A percentile compares a stretch with the other conserved stretches of the same genome.
Conservation (phyloP, 1,284 basidiomycete genomes). For the Paramarasmius palmivorus region DNA sequence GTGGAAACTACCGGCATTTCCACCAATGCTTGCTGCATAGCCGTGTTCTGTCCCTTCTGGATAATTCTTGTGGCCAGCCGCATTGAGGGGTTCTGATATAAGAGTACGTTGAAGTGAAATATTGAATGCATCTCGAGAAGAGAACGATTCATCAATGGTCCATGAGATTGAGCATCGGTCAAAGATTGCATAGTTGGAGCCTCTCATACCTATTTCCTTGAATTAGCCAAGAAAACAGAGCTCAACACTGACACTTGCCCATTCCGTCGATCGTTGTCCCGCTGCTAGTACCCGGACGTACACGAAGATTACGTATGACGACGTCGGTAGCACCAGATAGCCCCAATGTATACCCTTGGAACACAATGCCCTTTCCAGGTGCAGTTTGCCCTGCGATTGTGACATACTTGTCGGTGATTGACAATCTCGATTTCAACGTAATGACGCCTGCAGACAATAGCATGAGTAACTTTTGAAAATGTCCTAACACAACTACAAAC, state of each 20-base stretch:
- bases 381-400: slow-evolving; percentile 11
- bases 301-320: slow-evolving; percentile 2
- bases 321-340: slow-evolving; percentile 8
- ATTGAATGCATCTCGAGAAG: slow-evolving; percentile 9
- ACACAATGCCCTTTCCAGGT: slow-evolving; percentile 11
- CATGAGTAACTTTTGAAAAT: neutral
- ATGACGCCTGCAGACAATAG: slow-evolving; percentile 5
- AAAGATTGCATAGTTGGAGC: slow-evolving; percentile 6
- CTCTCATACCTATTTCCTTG: slow-evolving; percentile 10
- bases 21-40: slow-evolving; percentile 10
- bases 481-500: neutral
- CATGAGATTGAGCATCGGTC: slow-evolving; percentile 9
- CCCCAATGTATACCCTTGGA: slow-evolving; percentile 6
- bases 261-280: neutral
- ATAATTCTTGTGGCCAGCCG: slow-evolving; percentile 11
- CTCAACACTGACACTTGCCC: neutral
- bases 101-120: slow-evolving; percentile 10
- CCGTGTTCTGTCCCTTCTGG: slow-evolving; percentile 8
- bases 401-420: slow-evolving; percentile 4
- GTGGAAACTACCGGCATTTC: slow-evolving; percentile 9
- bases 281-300: neutral
- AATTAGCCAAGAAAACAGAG: neutral
- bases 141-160: slow-evolving; percentile 13
- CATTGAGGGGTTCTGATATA: slow-evolving; percentile 12
- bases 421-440: slow-evolving; percentile 4